A percentile compares a stretch with the other conserved stretches of the same genome.
phyloP scores from a whole-genome alignment of 2,329 filamentous ascomycete species.

The Didymellaceae sp. region DNA sequence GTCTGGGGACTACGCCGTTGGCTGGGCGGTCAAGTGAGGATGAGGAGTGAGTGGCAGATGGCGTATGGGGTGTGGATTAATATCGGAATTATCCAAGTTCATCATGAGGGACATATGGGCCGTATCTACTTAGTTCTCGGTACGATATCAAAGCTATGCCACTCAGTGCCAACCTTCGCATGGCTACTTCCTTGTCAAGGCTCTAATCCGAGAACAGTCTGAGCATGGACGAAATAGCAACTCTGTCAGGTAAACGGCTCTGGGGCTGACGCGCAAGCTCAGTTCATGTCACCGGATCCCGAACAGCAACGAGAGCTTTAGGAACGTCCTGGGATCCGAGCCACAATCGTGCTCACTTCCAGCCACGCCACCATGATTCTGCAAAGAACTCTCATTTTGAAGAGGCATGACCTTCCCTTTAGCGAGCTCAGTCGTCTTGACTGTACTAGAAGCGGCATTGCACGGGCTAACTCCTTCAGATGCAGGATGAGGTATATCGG shows the following conservation, averaged over 20 bases:
- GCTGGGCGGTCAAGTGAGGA: conserved; percentile 32
- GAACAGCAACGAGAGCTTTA: neutral
- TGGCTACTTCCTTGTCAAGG: no score
- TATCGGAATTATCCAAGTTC: no score
- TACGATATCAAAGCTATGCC: no score
- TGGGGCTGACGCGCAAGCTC: no score
- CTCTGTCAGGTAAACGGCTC: no score
- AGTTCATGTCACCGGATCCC: neutral
- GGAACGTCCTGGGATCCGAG: neutral
- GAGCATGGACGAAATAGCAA: no score
- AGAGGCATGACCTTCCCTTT: neutral
- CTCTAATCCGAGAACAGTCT: no score
- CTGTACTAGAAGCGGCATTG: no score
- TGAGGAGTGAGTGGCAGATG: conserved; percentile 1
- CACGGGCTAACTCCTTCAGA: neutral
- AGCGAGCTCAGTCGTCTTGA: no score
- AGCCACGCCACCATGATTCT: conserved; percentile 1
- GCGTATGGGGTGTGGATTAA: neutral
- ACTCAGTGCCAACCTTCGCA: no score
- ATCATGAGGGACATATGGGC: no score
- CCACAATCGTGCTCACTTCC: neutral
- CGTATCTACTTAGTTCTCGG: no score
- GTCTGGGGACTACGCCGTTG: conserved; percentile 45
- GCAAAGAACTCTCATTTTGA: neutral
- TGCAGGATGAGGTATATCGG: neutral